phyloP scores from a whole-genome alignment of 768 basidiomycete species.

The Hydnomerulius pinastri region DNA sequence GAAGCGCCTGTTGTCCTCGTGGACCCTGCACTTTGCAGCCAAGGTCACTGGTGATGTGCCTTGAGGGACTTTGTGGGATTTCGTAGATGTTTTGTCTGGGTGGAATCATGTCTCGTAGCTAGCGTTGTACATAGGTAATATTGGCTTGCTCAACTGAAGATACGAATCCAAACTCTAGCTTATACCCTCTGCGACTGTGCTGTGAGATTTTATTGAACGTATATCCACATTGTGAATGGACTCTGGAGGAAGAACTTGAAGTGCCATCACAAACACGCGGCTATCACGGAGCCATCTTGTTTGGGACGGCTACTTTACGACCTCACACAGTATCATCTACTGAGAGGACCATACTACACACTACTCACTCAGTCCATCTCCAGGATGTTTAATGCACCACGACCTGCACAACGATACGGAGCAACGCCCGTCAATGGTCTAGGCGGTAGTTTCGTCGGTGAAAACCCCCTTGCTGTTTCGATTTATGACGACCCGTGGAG shows the following conservation, averaged over 20 bases:
- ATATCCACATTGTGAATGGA: no score
- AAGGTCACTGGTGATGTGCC: slow-evolving; percentile 51
- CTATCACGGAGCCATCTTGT: slow-evolving; percentile 5
- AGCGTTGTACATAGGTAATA: slow-evolving; percentile 23
- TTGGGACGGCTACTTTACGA: slow-evolving; percentile 11
- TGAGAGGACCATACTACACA: not conserved
- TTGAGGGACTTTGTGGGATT: slow-evolving; percentile 16
- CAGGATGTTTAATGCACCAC: slow-evolving; percentile 84
- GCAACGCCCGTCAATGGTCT: slow-evolving; percentile 57
- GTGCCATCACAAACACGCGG: slow-evolving; percentile 4
- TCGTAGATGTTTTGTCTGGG: slow-evolving; percentile 7
- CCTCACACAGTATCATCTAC: slow-evolving; percentile 6
- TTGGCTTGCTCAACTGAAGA: slow-evolving; percentile 13
- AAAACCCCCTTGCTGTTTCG: slow-evolving; percentile 72
- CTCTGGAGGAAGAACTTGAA: no score
- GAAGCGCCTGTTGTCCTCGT: slow-evolving; percentile 79
- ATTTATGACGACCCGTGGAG: slow-evolving; percentile 87
- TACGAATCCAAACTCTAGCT: slow-evolving; percentile 1
- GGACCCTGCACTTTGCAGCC: slow-evolving; percentile 93
- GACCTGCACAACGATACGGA: slow-evolving; percentile 69
- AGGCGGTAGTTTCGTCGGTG: slow-evolving; percentile 73
- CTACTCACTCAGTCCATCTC: slow-evolving; percentile 9
- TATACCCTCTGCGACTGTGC: no score
- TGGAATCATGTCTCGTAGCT: slow-evolving; percentile 6
- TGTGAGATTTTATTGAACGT: no score